Evolutionary conservation across 176 grass and related monocot genomes (phyloP).

Genomic region (Neostapfia colusana): DNA sequence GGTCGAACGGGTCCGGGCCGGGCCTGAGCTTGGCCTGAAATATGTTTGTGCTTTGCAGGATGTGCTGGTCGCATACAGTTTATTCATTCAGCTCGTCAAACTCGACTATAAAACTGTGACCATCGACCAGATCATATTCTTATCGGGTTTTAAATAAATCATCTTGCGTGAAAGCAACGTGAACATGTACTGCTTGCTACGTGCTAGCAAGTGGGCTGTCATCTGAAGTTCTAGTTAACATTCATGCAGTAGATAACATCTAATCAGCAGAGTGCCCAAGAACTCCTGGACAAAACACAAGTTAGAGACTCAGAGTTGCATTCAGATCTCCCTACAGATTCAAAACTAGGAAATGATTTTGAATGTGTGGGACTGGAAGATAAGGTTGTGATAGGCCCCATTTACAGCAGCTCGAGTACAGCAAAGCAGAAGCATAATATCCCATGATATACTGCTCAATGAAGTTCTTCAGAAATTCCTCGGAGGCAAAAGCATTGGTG

Average conservation of each 20-base stretch:
- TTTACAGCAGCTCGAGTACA: constrained; percentile 36
- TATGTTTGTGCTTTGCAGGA: neutral
- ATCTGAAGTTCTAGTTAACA: constrained; percentile 4
- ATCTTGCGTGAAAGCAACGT: neutral
- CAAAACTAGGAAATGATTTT: neutral
- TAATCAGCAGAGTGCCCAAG: constrained; percentile 5
- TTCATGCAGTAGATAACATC: constrained; percentile 12
- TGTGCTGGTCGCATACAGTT: neutral
- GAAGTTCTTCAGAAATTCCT: constrained; percentile 1
- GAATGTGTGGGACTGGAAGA: constrained; percentile 24
- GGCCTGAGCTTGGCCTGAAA: neutral
- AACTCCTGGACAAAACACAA: neutral
- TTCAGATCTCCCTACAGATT: constrained; percentile 10
- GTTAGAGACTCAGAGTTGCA: neutral
- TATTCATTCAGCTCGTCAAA: neutral
- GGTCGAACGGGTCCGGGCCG: neutral
- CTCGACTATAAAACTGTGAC: neutral
- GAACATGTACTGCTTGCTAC: neutral
- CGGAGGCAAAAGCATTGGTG: constrained; percentile 5
- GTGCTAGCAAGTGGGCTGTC: neutral
- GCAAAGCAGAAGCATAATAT: constrained; percentile 9
- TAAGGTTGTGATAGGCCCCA: neutral
- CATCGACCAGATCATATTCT: neutral
- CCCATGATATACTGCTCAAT: constrained; percentile 20
- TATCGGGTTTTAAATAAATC: neutral